Evolutionary conservation across 2,329 filamentous ascomycete genomes (phyloP).

Genomic region (Knufia petricola): DNA sequence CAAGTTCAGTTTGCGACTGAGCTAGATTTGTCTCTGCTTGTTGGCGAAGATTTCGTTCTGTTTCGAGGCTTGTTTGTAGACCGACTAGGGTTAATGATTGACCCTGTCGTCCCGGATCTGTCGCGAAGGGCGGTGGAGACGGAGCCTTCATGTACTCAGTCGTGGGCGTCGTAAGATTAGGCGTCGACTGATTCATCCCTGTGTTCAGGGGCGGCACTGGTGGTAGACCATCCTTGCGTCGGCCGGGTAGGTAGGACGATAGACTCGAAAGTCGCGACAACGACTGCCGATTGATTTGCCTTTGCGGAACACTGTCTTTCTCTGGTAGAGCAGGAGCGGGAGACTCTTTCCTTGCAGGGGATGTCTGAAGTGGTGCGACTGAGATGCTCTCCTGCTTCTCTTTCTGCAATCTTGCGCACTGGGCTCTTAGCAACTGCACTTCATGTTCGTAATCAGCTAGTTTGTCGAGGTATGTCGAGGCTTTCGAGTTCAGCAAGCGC

Average conservation of each 20-base stretch:
- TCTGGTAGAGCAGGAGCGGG: constrained; percentile 15
- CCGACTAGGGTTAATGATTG: constrained; percentile 29
- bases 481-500: constrained; percentile 42
- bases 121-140: constrained; percentile 9
- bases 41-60: constrained; percentile 46
- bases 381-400: constrained; percentile 12
- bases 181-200: constrained; percentile 25
- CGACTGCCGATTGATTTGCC: constrained; percentile 6
- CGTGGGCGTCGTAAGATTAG: constrained; percentile 16
- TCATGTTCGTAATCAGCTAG: constrained; percentile 57
- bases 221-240: constrained; percentile 29
- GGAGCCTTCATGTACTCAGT: constrained; percentile 13
- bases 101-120: constrained; percentile 10
- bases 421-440: constrained; percentile 40
- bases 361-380: constrained; percentile 10
- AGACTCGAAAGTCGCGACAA: constrained; percentile 19
- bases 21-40: constrained; percentile 49
- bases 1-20: constrained; percentile 48
- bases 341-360: constrained; percentile 5
- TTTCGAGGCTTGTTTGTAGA: constrained; percentile 45
- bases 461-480: constrained; percentile 44
- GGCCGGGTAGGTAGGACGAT: constrained; percentile 24
- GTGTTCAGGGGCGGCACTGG: constrained; percentile 10
- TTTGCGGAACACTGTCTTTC: not conserved
- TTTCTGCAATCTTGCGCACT: constrained; percentile 13